phyloP scores from a whole-genome alignment of 805 yeast genomes.

The Metschnikowia noctiluminum region DNA sequence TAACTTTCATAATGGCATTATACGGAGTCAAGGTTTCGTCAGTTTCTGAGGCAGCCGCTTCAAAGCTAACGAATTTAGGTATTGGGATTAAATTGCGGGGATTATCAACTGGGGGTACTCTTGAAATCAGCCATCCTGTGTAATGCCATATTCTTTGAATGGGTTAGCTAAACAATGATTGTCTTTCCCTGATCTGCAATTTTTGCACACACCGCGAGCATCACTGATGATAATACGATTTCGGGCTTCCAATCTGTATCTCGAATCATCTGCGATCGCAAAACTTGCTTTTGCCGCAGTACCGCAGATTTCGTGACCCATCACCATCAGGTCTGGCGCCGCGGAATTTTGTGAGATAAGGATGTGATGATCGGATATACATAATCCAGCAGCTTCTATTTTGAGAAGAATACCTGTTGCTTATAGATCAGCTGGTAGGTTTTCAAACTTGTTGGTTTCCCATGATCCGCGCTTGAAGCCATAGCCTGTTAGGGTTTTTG shows the following conservation, averaged over 20 bases:
- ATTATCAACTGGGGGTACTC: constrained; percentile 37
- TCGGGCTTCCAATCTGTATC: constrained; percentile 30
- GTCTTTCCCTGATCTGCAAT: constrained; percentile 36
- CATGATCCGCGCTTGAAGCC: constrained; percentile 31
- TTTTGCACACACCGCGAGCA: constrained; percentile 34
- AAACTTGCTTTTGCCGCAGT: constrained; percentile 31
- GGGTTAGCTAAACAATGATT: constrained; percentile 23
- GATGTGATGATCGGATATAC: constrained; percentile 42
- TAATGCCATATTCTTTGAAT: constrained; percentile 32
- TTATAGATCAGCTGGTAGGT: constrained; percentile 30
- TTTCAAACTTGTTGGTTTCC: constrained; percentile 24
- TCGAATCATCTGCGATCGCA: constrained; percentile 19
- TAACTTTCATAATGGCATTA: constrained; percentile 39
- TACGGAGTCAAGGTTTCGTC: constrained; percentile 44
- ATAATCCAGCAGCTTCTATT: constrained; percentile 43
- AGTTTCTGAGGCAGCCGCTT: constrained; percentile 39
- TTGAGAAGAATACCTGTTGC: constrained; percentile 31
- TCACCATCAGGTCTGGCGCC: constrained; percentile 31
- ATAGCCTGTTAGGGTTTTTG: constrained; percentile 29
- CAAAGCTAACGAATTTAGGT: constrained; percentile 38
- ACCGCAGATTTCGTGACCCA: constrained; percentile 48
- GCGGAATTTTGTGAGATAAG: constrained; percentile 17
- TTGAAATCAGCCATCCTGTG: constrained; percentile 41
- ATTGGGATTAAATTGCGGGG: constrained; percentile 35
- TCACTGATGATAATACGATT: constrained; percentile 27